phyloP scores from a whole-genome alignment of 345 rosid species.

The Abelmoschus esculentus region DNA sequence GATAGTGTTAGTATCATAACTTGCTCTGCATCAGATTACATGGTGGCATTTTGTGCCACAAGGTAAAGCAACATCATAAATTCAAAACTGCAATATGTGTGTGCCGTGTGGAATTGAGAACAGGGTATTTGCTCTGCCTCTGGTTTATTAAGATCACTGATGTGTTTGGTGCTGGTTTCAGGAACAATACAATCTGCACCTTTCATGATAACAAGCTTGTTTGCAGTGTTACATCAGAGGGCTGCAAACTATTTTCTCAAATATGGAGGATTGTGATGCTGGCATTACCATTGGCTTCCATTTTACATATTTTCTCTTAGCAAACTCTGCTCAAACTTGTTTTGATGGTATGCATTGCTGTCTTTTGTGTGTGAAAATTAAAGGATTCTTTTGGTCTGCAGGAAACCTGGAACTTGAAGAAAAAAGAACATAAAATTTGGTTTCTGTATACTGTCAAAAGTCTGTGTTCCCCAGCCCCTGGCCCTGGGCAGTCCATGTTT shows the following conservation, averaged over 20 bases:
- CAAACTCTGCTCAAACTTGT: not conserved
- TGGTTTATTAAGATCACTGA: no score
- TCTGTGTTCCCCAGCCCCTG: no score
- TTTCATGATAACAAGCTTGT: conserved; percentile 21
- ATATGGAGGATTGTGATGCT: conserved; percentile 21
- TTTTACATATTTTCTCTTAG: conserved; percentile 15
- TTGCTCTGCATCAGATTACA: conserved; percentile 40
- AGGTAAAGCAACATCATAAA: conserved; percentile 23
- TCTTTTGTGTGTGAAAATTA: no score
- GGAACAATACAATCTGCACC: conserved; percentile 37
- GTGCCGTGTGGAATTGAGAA: not conserved
- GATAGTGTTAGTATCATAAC: conserved; percentile 39
- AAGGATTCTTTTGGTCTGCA: no score
- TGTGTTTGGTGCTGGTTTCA: not conserved
- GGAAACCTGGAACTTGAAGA: no score
- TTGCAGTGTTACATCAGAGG: conserved; percentile 22
- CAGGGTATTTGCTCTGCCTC: not conserved
- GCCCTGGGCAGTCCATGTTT: no score
- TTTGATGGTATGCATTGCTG: not conserved
- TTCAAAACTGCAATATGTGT: not conserved
- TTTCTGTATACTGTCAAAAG: no score
- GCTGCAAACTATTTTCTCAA: conserved; percentile 10
- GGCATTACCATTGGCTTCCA: not conserved
- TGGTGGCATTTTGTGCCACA: conserved; percentile 29
- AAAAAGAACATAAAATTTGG: no score